Conservation (phyloP, 305 asterid species). For the Andrographis paniculata region DNA sequence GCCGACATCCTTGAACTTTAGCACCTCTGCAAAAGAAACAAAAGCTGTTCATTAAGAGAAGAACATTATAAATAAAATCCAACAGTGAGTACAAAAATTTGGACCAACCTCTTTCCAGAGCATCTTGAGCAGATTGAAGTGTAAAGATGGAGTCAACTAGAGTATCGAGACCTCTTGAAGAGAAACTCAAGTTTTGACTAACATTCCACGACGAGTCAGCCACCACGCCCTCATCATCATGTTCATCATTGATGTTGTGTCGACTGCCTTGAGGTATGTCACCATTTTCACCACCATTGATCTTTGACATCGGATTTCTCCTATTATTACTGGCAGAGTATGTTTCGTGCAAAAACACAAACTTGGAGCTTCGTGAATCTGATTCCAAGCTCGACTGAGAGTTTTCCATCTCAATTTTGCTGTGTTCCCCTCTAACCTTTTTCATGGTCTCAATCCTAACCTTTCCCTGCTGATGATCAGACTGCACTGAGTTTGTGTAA, state of each 20-base stretch:
- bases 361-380: constrained; percentile 76
- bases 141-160: constrained; percentile 35
- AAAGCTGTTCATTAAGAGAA: no score
- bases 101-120: constrained; percentile 44
- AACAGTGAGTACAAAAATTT: background rate
- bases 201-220: constrained; percentile 45
- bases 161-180: constrained; percentile 38
- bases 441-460: constrained; percentile 38
- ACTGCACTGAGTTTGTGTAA: constrained; percentile 28
- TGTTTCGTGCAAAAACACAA: constrained; percentile 51
- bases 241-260: constrained; percentile 24
- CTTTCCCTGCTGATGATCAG: constrained; percentile 31
- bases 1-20: background rate
- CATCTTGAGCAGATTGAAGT: constrained; percentile 52
- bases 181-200: constrained; percentile 32
- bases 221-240: constrained; percentile 36
- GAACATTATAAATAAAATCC: no score
- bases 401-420: constrained; percentile 80
- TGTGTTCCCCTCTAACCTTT: constrained; percentile 59
- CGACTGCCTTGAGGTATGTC: constrained; percentile 41
- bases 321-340: constrained; percentile 39
- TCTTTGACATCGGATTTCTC: constrained; percentile 31
- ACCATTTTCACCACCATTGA: constrained; percentile 35
- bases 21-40: background rate
- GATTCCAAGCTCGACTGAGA: constrained; percentile 95